Base-by-base conservation (phyloP, 352 stramenopile genomes). In the Blastocystis sp. region DNA sequence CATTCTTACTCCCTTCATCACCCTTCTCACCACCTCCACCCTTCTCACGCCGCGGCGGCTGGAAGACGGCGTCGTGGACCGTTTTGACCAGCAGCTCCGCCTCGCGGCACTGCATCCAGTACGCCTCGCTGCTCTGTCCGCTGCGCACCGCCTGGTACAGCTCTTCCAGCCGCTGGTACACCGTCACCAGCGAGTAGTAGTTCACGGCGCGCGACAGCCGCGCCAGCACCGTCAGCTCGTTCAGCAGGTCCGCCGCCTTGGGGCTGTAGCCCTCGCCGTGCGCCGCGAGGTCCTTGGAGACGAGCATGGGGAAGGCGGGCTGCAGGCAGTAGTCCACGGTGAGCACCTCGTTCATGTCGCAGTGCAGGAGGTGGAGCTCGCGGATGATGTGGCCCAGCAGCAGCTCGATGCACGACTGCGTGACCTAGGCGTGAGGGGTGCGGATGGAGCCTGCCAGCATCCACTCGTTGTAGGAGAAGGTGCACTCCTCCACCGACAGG, bases 31-130 rank as follows among this genome's bases (percentile, higher is more conserved):
- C 28, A 34, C 0, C 28, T 34, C 28, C 28, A 34, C 28, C 0
- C 28, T 34, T 34, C 28, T 34, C 28, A 34, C 28, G 28, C 28
- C 0, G 21, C 45, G 66, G 48, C 17, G 66, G 21, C 43, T 24
- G 24, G 34, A 68, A 84, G 14, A 84, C 54, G 17, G 28, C 54
- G 21, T 69, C 24, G 42, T 70, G 21, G 24, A 84, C 19, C 17
- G 45, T 59, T 0, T 43, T 34, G 2, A 84, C 6, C 3, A 84
- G 17, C 9, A 42, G 17, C 57, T 84, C 74, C 11, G 45, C 34
- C 48, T 66, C 74, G 7, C 54, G n/a, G 38, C 34, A 48, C 74
- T 84, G 34, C 74, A 84, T 68, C 74, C 74, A 84, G 60, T 84
- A 84, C 54, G 42, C 17, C 38, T 69, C 59, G 21, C 45, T n/a